A percentile compares a stretch with the other conserved stretches of the same genome.
Conservation (phyloP, 2,329 filamentous ascomycete species). For the Cyanodermella asteris region DNA sequence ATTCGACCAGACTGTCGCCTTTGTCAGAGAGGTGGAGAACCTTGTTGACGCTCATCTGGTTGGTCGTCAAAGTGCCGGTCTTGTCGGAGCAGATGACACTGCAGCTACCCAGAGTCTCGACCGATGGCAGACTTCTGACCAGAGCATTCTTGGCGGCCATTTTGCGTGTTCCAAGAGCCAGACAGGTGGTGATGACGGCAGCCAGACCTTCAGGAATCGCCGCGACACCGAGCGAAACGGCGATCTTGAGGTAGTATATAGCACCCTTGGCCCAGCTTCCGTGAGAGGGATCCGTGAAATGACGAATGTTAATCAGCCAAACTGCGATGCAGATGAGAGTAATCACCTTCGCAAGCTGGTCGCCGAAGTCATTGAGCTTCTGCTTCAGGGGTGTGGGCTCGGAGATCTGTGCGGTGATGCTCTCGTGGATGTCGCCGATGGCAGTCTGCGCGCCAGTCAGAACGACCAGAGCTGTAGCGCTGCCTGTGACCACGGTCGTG, state of each 20-base stretch:
- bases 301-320: conserved; percentile 94
- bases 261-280: conserved; percentile 90
- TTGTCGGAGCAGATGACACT: conserved; percentile 99
- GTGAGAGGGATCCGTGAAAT: conserved; percentile 88
- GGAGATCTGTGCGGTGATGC: conserved; percentile 92
- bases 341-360: conserved; percentile 90
- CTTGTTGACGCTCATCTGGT: conserved; percentile 97
- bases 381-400: conserved; percentile 94
- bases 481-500: conserved; percentile 86
- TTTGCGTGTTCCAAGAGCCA: conserved; percentile 87
- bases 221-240: conserved; percentile 89
- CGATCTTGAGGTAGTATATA: conserved; percentile 99
- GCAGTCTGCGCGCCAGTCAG: conserved; percentile 77
- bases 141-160: conserved; percentile 99
- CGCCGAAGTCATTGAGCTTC: conserved; percentile 96
- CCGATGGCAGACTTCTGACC: conserved; percentile 83
- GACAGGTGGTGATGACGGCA: conserved; percentile 95
- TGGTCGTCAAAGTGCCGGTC: conserved; percentile 92
- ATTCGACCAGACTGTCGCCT: conserved; percentile 56
- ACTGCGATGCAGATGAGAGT: conserved; percentile 90
- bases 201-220: conserved; percentile 94
- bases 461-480: conserved; percentile 76
- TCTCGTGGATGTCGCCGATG: conserved; percentile 97
- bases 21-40: conserved; percentile 60
- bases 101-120: conserved; percentile 95